Evolutionary conservation across 1,284 basidiomycete genomes (phyloP).

Genomic region (Ganoderma boninense): DNA sequence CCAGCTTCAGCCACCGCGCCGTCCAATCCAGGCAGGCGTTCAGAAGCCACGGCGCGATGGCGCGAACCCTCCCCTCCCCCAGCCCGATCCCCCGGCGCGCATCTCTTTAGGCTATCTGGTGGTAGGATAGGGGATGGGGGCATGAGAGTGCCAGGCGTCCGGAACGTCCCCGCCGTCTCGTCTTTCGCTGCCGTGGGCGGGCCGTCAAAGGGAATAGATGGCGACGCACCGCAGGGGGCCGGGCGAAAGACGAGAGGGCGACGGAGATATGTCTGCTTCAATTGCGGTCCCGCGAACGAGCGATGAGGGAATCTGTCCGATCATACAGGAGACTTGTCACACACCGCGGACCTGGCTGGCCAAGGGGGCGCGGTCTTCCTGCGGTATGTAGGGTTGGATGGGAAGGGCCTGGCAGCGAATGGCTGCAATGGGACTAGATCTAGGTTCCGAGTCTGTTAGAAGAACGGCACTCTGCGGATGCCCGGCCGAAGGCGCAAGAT

Average conservation of each 20-base stretch:
- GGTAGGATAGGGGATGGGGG: constrained; percentile 10
- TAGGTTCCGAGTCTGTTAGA: constrained; percentile 24
- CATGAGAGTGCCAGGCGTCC: constrained; percentile 26
- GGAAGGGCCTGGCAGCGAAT: constrained; percentile 22
- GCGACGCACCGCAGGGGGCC: constrained; percentile 1
- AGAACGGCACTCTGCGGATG: constrained; percentile 25
- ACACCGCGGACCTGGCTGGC: constrained; percentile 26
- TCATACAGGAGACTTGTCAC: constrained; percentile 32
- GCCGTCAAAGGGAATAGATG: not conserved
- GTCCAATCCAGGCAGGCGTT: constrained; percentile 20
- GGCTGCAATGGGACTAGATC: constrained; percentile 23
- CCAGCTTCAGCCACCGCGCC: constrained; percentile 20
- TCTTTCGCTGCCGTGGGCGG: constrained; percentile 23
- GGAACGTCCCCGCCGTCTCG: constrained; percentile 15
- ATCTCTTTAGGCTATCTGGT: constrained; percentile 35
- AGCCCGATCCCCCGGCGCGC: constrained; percentile 19
- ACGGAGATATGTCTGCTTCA: constrained; percentile 28
- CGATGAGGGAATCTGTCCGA: constrained; percentile 31
- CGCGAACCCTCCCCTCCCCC: constrained; percentile 13
- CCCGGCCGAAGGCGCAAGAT: constrained; percentile 28
- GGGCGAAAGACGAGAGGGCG: constrained; percentile 10
- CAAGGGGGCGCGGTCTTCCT: constrained; percentile 26
- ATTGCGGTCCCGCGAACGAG: constrained; percentile 33
- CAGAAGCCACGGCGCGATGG: constrained; percentile 16
- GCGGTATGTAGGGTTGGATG: constrained; percentile 9